Evolutionary conservation across 192 early-diverging fungal genomes (phyloP), one percentile per base, ranked within the genome.

Genomic region (Piromyces finnis): DNA sequence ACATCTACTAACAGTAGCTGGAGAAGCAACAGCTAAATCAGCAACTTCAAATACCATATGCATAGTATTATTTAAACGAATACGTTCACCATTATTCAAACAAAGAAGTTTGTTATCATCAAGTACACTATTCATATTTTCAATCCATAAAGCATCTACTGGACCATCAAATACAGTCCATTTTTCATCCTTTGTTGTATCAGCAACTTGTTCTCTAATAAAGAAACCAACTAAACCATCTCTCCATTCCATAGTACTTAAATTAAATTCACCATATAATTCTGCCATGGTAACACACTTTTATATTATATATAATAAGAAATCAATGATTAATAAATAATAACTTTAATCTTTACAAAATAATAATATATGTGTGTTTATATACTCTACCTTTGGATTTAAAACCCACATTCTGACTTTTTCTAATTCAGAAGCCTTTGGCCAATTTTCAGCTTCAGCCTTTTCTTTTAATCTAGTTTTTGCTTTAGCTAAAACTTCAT

Each of bases 41-140:
- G 84, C 86, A 27, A 91, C 90, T 81, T 91, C 90, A 84, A 91
- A 91, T n/a, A 91, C 82, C 88, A 90, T 89, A 79, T 90, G 90
- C 86, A 89, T 88, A 9, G 89, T 82, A 51, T 83, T 85, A 80
- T 84, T 88, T 86, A 90, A 87, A 82, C 89, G 89, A 80, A 91
- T 91, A 13, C 90, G 80, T 80, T 91, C 90, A 17, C 89, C 89
- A 79, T 91, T 91, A 84, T 89, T 91, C 12, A 91, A 82, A 29
- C 87, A 89, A 15, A 91, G 85, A 17, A 91, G 84, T 81, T 90
- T 90, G 82, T 90, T 90, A 83, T 90, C 89, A 79, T 90, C 89
- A n/a, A 90, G 80, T 11, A 90, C 89, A 12, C 88, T 90, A 77
- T 89, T 89, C 89, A 90, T 88, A 83, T 90, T 89, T 80, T 90